A percentile compares a stretch with the other conserved stretches of the same genome.
These are phyloP conservation scores for Orbilia ellipsospora DNA, from an alignment of 2,329 filamentous ascomycete genomes.

Conservation along the genomic window DNA sequence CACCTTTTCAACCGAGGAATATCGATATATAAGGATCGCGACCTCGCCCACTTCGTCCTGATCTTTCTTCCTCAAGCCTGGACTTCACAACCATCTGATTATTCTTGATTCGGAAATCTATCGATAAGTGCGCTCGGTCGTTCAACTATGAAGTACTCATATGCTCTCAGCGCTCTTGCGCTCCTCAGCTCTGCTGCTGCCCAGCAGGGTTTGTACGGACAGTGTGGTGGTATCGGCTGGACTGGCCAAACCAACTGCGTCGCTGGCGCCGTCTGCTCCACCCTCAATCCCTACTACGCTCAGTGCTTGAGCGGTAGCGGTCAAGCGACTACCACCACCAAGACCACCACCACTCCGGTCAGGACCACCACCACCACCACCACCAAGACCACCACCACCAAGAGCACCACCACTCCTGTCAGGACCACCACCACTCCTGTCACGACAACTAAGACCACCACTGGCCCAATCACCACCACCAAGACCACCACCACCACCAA, in stretches of 20 bases:
- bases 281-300: conserved; percentile 57
- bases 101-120: conserved; percentile 44
- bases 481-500: conserved; percentile 34
- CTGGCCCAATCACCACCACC: conserved; percentile 19
- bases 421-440: conserved; percentile 15
- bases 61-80: conserved; percentile 46
- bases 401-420: conserved; percentile 7
- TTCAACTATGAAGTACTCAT: conserved; percentile 53
- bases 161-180: conserved; percentile 53
- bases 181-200: conserved; percentile 50
- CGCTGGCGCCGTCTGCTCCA: conserved; percentile 55
- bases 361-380: conserved; percentile 24
- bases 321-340: conserved; percentile 13
- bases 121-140: conserved; percentile 46
- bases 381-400: conserved; percentile 15
- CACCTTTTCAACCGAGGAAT: background rate
- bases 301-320: conserved; percentile 57
- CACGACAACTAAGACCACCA: conserved; percentile 27
- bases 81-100: conserved; percentile 51
- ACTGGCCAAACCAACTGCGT: conserved; percentile 56
- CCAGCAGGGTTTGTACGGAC: conserved; percentile 50
- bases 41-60: conserved; percentile 40
- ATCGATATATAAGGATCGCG: conserved; percentile 45
- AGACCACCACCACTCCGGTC: conserved; percentile 25
- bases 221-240: conserved; percentile 56